Evolutionary conservation across 768 basidiomycete species (phyloP), one percentile per base, ranked within the genome.

Genomic region (Austroboletus festivus): DNA sequence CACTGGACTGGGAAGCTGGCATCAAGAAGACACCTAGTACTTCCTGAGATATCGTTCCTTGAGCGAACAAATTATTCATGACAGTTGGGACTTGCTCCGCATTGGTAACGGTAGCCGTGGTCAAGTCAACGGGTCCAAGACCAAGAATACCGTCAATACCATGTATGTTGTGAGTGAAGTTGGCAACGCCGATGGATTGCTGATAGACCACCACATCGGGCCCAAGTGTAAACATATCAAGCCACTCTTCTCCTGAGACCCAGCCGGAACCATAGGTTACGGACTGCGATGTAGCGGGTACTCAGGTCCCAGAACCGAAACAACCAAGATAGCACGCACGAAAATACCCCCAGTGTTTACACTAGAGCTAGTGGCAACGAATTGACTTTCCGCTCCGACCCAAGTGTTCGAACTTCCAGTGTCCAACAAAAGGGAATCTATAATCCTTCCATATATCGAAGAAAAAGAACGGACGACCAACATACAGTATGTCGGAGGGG

Each of bases 141-240:
- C 75, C 57, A 10, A 76, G 64, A 41, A 75, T 70, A 7, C 75
- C 75, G 33, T 75, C 72, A 10, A 75, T 55, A n/a, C 54, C 67
- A n/a, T 48, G 15, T 24, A 70, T 63, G 12, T 68, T 70, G 1
- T 16, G 0, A 13, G 61, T 39, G 7, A 28, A 43, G 3, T 52
- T 42, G 1, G 75, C 73, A 38, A 68, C 67, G 9, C 73, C 57
- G 10, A 76, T 70, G 13, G 60, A 61, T 53, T 77, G 75, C 1
- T 47, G 30, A 12, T 23, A 8, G 15, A 58, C 31, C 31, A 57
- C 46, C 33, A 58, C 34, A 19, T 31, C 31, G 11, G 46, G 37
- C 2, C 28, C 6, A 5, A 60, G 44, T 1, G 47, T 42, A 31
- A 59, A 8, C 2, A 44, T 60, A 24, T 60, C 58, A 13, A 44